Conservation (phyloP, 805 yeast genomes). For the Candida silvatica region DNA sequence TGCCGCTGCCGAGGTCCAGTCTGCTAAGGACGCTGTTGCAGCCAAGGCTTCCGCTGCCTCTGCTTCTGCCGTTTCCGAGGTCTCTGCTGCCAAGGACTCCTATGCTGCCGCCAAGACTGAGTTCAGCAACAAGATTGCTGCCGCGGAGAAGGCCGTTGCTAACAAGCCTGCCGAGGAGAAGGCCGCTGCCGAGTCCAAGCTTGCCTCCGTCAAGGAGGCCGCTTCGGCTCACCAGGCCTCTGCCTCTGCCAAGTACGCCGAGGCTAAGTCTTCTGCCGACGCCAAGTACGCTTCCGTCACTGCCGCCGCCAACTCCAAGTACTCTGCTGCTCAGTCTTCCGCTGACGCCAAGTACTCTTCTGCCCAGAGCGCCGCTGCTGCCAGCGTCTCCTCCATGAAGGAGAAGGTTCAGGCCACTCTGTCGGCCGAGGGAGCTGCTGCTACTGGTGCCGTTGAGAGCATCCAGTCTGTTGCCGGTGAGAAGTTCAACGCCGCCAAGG, state of each 20-base stretch:
- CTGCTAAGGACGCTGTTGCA: no score
- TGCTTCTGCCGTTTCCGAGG: neutral
- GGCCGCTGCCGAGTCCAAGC: neutral
- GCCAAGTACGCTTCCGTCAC: neutral
- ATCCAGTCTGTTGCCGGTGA: neutral
- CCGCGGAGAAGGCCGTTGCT: neutral
- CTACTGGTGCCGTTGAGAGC: no score
- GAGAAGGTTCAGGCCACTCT: no score
- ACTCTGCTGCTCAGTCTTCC: neutral
- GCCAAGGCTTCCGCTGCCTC: neutral
- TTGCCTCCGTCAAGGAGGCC: neutral
- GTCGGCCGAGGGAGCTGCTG: no score
- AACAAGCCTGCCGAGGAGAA: neutral
- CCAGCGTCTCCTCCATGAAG: no score
- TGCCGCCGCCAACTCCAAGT: neutral
- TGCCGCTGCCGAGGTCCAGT: no score
- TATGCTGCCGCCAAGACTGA: neutral
- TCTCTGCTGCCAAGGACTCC: neutral
- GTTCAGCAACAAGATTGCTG: neutral
- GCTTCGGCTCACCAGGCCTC: neutral
- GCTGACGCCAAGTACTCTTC: neutral
- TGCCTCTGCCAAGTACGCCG: neutral
- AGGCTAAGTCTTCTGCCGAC: neutral
- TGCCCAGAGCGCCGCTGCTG: no score
- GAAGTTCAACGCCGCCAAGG: constrained; percentile 50